These are phyloP conservation scores for Metschnikowia similis DNA, from an alignment of 805 yeast species.

Conservation along the genomic window DNA sequence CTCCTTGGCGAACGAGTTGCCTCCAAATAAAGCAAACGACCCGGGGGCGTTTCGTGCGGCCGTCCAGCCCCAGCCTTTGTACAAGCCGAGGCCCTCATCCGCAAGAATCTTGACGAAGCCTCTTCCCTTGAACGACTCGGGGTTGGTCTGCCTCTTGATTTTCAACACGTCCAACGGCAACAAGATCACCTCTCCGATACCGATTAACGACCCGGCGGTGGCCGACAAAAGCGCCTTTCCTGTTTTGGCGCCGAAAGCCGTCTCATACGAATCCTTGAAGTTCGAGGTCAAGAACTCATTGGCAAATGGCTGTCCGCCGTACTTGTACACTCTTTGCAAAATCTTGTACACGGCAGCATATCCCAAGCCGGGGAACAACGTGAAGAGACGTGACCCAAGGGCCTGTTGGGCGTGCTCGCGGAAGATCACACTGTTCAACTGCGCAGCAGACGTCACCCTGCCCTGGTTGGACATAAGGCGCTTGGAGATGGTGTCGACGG, in stretches of 20 bases:
- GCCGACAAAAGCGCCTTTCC: conserved; percentile 98
- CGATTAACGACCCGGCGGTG: conserved; percentile 94
- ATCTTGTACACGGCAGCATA: conserved; percentile 97
- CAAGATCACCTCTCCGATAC: conserved; percentile 95
- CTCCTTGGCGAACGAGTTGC: conserved; percentile 98
- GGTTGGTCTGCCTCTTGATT: conserved; percentile 98
- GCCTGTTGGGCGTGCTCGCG: conserved; percentile 73
- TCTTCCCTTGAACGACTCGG: conserved; percentile 99
- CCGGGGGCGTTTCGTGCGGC: conserved; percentile 99
- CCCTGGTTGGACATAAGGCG: conserved; percentile 85
- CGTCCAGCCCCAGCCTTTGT: conserved; percentile 99
- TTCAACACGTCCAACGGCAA: conserved; percentile 94
- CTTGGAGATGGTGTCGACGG: conserved; percentile 96
- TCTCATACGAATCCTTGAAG: conserved; percentile 67
- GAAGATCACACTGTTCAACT: conserved; percentile 84
- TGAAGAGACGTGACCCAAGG: conserved; percentile 63
- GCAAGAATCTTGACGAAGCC: conserved; percentile 80
- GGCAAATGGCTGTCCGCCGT: conserved; percentile 99
- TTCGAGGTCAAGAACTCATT: conserved; percentile 83
- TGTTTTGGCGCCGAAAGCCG: conserved; percentile 82
- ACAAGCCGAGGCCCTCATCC: conserved; percentile 91
- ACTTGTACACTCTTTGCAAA: conserved; percentile 95
- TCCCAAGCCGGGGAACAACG: conserved; percentile 96
- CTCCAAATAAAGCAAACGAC: conserved; percentile 95
- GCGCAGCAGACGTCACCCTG: conserved; percentile 55